Base-by-base conservation (phyloP, 1,139 yeast species). In the Nadsonia commutata region DNA sequence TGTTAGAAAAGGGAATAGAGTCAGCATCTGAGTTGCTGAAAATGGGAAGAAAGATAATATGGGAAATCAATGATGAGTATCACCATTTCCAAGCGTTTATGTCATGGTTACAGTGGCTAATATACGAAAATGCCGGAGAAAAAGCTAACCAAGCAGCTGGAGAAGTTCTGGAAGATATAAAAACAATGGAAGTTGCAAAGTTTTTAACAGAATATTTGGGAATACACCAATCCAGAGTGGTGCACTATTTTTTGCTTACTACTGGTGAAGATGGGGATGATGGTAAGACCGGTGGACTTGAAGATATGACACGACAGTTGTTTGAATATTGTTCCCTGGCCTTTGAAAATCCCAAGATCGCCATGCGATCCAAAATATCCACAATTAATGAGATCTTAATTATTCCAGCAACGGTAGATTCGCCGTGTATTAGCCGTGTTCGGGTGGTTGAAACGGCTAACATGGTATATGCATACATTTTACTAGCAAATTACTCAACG, bases 51-150 rank as follows among this genome's bases (percentile, higher is more conserved):
- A 58, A 58, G 20, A 59, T 66, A 22, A 64, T 76, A 36, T 64
- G 76, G 68, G 67, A 64, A 31, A 51, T 74, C 19, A 71, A 72
- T 50, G 67, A 68, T 31, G 83, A 78, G 48, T 76, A 71, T 48
- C 64, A 65, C 37, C 56, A 66, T 33, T 78, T 76, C 57, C 68
- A 66, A 41, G 64, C 71, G 36, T 77, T 74, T 49, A 57, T 75
- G 17, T 58, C 64, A 3, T 78, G 60, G 60, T 43, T 56, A 33
- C 56, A 53, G 19, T 46, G 9, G 16, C 16, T 52, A 36, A 40
- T 46, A 6, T 54, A 46, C 44, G 55, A 54, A 38, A 49, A 46
- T 6, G 42, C 46, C 17, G 49, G 56, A 3, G 52, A 48, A 16
- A 41, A 51, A 9, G 44, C 44, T 2, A 27, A 45, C 7, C 44